Conservation (phyloP, 176 grass and related monocot genomes). For the Juncus effusus region DNA sequence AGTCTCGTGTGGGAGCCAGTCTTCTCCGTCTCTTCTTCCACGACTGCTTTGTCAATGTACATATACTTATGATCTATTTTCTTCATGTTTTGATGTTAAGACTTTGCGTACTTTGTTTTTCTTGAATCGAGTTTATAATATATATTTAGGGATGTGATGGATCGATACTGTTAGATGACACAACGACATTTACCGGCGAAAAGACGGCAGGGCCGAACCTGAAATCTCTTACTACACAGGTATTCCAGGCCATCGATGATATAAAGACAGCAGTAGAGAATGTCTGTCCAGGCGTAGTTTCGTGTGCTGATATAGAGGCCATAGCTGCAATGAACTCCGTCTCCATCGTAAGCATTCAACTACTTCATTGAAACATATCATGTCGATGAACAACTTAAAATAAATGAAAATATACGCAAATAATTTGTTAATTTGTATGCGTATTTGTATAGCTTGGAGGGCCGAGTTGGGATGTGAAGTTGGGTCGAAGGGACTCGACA, state of each 20-base stretch:
- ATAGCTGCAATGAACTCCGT: conserved; percentile 56
- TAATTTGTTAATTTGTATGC: not conserved
- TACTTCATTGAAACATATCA: not conserved
- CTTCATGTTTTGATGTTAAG: not conserved
- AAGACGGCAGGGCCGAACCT: conserved; percentile 46
- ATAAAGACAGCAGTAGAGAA: conserved; percentile 55
- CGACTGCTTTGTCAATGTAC: conserved; percentile 50
- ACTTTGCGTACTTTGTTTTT: conserved; percentile 9
- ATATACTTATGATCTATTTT: not conserved
- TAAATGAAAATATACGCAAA: not conserved
- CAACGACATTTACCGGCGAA: conserved; percentile 38
- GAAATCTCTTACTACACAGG: conserved; percentile 35
- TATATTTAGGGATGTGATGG: conserved; percentile 49
- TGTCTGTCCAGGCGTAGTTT: conserved; percentile 39
- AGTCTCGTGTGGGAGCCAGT: conserved; percentile 35
- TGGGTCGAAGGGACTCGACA: conserved; percentile 47
- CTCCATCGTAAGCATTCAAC: conserved; percentile 33
- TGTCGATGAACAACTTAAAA: not conserved
- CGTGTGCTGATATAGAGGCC: conserved; percentile 56
- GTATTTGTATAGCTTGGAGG: conserved; percentile 41
- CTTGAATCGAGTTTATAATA: not conserved
- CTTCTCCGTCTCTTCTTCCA: conserved; percentile 46
- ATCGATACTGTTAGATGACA: conserved; percentile 61
- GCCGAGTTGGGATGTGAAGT: conserved; percentile 41
- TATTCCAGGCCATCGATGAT: conserved; percentile 46